Base-by-base conservation (phyloP, 306 rosid species). In the Glycyrrhiza uralensis region DNA sequence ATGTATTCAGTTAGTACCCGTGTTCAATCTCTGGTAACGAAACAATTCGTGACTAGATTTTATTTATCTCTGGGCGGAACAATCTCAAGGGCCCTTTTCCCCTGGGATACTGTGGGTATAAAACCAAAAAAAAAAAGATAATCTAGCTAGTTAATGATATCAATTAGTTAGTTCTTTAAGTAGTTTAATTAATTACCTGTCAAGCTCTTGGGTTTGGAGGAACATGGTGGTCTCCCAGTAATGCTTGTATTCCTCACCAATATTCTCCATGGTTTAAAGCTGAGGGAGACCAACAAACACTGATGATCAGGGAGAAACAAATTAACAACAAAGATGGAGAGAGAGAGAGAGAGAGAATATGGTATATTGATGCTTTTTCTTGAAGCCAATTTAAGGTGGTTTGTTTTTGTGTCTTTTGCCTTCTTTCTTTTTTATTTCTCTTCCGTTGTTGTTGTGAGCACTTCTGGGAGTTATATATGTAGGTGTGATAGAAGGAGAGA, bases 191-290 rank as follows among this genome's bases (percentile, higher is more conserved):
- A 14, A 11, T 41, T 64, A 93, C 98, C 96, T 88, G 79, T 85
- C 97, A 8, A 89, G 75, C 56, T 93, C 97, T 68, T 87, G 88
- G 8, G 85, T 77, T 78, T 78, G 92, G 77, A 87, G 72, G 84
- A 89, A 89, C 82, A 84, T 85, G 56, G 70, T 89, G 84, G 87
- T 83, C 24, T 89, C 98, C 86, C 96, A 91, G 47, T 87, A 89
- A 77, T 76, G 75, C 29, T 74, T 80, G 79, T 89, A 89, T 26
- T 91, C 98, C 0, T 88, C 89, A 2, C 86, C 87, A 46, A 80
- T 76, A 76, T 80, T 85, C 72, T 90, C 97, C 97, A 93, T 93
- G 52, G 32, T 6, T n/a, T 74, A 39, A 33, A 11, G 2, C 28
- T 55, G 60, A 17, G 46, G 15, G 20, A 26, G 54, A 23, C n/a